Percentiles rank a stretch among this genome's conserved stretches.
phyloP scores from a whole-genome alignment of 495 filamentous ascomycete genomes.

The Aspergillus incahuasiensis region DNA sequence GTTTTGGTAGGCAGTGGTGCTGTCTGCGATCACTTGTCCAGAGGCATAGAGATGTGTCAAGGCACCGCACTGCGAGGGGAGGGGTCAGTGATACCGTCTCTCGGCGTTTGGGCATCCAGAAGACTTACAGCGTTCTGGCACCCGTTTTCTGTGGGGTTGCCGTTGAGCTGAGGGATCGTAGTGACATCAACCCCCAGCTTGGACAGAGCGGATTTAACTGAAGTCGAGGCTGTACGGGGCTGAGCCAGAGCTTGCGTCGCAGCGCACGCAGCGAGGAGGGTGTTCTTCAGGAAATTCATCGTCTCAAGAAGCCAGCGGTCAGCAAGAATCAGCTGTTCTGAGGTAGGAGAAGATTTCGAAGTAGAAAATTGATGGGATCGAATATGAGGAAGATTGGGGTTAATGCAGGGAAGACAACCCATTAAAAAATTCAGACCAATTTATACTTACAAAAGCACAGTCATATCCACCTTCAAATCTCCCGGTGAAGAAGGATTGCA shows the following conservation, averaged over 20 bases:
- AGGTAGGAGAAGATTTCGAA: too few species aligned
- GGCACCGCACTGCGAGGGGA: background rate
- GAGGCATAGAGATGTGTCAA: background rate
- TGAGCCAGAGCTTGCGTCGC: background rate
- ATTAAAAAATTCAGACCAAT: background rate
- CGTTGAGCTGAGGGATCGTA: background rate
- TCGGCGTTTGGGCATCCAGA: background rate
- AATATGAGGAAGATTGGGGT: too few species aligned
- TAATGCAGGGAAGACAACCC: background rate
- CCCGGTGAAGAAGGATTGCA: too few species aligned
- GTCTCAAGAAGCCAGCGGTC: too few species aligned
- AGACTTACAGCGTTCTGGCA: background rate
- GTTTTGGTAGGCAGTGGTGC: conserved; percentile 11
- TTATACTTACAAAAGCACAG: background rate
- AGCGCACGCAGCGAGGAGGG: background rate
- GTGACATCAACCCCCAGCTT: background rate
- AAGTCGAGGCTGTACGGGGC: background rate
- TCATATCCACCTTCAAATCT: background rate
- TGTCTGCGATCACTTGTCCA: background rate
- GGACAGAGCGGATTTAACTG: background rate
- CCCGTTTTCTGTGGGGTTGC: background rate
- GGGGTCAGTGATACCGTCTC: background rate
- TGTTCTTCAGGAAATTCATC: background rate
- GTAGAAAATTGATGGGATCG: too few species aligned
- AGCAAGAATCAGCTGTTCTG: too few species aligned